These are phyloP conservation scores for Simmondsia chinensis DNA, from an alignment of 148 eudicot genomes.

Conservation along the genomic window DNA sequence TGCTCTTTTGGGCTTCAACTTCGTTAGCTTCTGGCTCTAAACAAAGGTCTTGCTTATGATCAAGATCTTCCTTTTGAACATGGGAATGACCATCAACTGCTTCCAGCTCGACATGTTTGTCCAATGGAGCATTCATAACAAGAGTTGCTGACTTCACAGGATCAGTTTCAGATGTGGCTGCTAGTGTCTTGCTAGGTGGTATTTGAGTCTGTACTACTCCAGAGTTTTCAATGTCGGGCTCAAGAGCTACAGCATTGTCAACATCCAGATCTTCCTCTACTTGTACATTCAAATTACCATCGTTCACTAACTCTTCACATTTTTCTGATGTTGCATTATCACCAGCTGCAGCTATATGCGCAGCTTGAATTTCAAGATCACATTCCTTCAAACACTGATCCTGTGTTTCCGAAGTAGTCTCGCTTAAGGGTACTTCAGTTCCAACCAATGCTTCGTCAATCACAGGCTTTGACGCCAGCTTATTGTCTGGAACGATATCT, in stretches of 20 bases:
- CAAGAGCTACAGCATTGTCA: neutral
- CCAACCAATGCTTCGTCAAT: no score
- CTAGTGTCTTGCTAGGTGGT: slow-evolving; percentile 2
- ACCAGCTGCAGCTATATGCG: no score
- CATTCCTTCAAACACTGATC: no score
- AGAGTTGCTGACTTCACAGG: slow-evolving; percentile 3
- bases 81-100: slow-evolving; percentile 5
- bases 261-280: neutral
- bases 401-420: no score
- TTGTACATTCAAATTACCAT: neutral
- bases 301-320: no score
- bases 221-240: neutral
- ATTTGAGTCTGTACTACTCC: neutral
- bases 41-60: slow-evolving; percentile 2
- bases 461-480: no score
- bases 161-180: no score
- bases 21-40: slow-evolving; percentile 1
- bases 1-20: neutral
- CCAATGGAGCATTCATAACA: slow-evolving; percentile 2
- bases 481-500: no score
- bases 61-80: slow-evolving; percentile 9
- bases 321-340: no score
- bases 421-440: no score
- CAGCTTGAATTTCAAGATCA: no score
- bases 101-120: neutral